Conservation (phyloP, 2,329 filamentous ascomycete species). For the Chaetoscypha palmicola region DNA sequence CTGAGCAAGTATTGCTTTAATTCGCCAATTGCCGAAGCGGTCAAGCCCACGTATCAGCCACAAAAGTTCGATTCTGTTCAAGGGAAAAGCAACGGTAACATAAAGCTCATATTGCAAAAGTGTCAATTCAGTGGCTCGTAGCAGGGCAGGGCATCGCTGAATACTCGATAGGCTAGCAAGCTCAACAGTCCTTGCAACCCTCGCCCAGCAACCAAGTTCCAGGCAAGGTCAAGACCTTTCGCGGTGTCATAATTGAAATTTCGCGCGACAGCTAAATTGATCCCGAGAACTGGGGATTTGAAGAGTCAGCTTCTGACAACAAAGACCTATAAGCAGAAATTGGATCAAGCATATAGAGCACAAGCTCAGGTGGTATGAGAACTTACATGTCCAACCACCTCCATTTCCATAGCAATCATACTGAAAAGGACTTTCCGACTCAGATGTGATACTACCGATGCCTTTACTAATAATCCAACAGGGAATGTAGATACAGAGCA, state of each 20-base stretch:
- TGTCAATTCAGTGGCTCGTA: constrained; percentile 9
- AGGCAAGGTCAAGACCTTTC: constrained; percentile 14
- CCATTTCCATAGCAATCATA: constrained; percentile 6
- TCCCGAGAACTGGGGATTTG: constrained; percentile 9
- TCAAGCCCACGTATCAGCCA: constrained; percentile 9
- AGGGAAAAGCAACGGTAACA: constrained; percentile 9
- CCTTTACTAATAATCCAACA: background rate
- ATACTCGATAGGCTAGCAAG: constrained; percentile 12
- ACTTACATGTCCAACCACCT: background rate
- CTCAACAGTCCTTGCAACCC: constrained; percentile 11
- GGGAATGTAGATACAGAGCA: constrained; percentile 5
- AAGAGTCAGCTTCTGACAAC: background rate
- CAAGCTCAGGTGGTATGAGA: no score
- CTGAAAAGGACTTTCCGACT: background rate
- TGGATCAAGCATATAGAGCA: no score
- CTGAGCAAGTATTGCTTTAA: constrained; percentile 12
- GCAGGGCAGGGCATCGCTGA: constrained; percentile 14
- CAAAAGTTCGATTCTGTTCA: constrained; percentile 7
- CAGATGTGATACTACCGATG: background rate
- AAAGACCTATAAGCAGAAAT: no score
- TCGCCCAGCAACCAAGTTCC: constrained; percentile 16
- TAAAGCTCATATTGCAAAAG: constrained; percentile 15
- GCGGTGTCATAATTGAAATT: constrained; percentile 10
- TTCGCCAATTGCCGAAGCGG: constrained; percentile 9
- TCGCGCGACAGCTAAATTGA: constrained; percentile 8